These are phyloP conservation scores for Claviceps purpurea DNA, from an alignment of 2,329 filamentous ascomycete species.

Conservation along the genomic window DNA sequence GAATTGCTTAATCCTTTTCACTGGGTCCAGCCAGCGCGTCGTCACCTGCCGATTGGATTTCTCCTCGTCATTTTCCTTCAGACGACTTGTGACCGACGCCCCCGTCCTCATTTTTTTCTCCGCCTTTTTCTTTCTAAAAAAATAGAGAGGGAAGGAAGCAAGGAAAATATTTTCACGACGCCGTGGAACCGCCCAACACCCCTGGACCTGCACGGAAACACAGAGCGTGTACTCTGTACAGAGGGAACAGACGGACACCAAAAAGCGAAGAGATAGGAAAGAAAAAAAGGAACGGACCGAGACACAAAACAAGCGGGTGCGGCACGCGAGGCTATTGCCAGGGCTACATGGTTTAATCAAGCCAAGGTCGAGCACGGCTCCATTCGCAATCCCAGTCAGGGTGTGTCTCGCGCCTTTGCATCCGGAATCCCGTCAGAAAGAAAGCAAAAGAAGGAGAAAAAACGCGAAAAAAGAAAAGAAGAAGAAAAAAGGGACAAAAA, in stretches of 20 bases:
- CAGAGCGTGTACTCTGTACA: neutral
- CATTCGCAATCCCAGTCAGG: slow-evolving; percentile 5
- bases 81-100: neutral
- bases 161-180: neutral
- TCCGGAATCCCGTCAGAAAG: slow-evolving; percentile 5
- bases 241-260: neutral
- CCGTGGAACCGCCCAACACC: neutral
- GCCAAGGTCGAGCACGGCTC: slow-evolving; percentile 2
- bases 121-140: neutral
- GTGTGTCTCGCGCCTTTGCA: slow-evolving; percentile 8
- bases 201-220: neutral
- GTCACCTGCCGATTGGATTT: neutral
- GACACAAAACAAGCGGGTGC: slow-evolving; percentile 1
- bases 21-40: slow-evolving; percentile 2
- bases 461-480: neutral
- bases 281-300: neutral
- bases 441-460: neutral
- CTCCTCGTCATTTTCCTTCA: neutral
- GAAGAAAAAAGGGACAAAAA: neutral
- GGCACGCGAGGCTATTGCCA: slow-evolving; percentile 4
- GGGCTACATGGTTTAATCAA: slow-evolving; percentile 2
- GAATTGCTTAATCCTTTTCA: slow-evolving; percentile 3
- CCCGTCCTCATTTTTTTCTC: neutral
- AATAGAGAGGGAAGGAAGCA: neutral
- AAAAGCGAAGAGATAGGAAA: neutral